These are phyloP conservation scores for Trametes punicea DNA, from an alignment of 768 basidiomycete genomes.

Conservation along the genomic window DNA sequence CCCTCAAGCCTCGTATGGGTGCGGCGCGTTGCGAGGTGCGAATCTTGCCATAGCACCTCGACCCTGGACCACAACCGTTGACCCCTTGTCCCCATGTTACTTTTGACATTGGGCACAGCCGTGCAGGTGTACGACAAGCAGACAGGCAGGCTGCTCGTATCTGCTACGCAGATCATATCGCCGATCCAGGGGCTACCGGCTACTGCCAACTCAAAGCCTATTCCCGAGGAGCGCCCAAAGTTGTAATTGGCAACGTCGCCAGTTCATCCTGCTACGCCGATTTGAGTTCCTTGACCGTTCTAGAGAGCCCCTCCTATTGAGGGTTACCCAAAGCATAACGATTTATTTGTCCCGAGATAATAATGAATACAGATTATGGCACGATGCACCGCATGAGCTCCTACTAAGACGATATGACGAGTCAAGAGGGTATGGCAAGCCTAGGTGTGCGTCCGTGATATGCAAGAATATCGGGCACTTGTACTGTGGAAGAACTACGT, in stretches of 20 bases:
- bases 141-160: slow-evolving; percentile 22
- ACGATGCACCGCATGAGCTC: not conserved
- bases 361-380: no score
- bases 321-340: no score
- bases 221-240: not conserved
- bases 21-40: slow-evolving; percentile 24
- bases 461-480: no score
- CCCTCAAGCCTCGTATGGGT: slow-evolving; percentile 13
- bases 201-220: not conserved
- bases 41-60: not conserved
- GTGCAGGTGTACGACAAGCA: slow-evolving; percentile 24
- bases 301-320: no score
- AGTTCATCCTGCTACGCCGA: no score
- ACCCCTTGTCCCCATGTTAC: not conserved
- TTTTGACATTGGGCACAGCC: not conserved
- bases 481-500: no score
- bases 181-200: slow-evolving; percentile 2
- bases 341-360: no score
- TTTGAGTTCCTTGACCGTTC: no score
- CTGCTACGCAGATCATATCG: slow-evolving; percentile 22
- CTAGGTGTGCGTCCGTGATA: no score
- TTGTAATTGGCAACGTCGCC: no score
- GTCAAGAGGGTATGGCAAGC: no score
- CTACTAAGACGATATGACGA: not conserved
- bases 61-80: not conserved